Base-by-base conservation (phyloP, 306 rosid species). In the Cicer yamashitae region DNA sequence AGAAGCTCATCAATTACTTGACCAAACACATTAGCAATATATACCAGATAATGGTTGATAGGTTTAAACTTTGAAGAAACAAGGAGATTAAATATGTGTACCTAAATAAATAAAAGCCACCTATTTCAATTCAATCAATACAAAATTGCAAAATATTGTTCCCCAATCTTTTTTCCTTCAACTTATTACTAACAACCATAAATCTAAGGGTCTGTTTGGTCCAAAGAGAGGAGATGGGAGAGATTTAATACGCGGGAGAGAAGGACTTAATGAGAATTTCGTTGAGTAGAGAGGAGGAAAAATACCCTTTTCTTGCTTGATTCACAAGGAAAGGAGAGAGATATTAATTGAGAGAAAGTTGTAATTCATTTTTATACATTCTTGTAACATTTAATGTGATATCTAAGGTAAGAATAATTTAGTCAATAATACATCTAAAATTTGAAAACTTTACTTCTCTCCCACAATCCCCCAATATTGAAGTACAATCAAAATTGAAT, bases 1-100 rank as follows among this genome's bases (percentile, higher is more conserved):
- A 52, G 38, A 63, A 25, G 20, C 34, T 76, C 71, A 72, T 76
- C 74, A 52, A 60, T 73, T 45, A 61, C 41, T 48, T 45, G 7
- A 45, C 34, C 46, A 71, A 25, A 47, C 61, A 70, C 38, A 57
- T 46, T 11, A 62, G 63, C 46, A 41, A 25, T 25, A 25, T 25
- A 18, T 62, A 54, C 48, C 51, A 13, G 69, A 66, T 44, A 59
- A 47, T 61, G 38, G 20, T 45, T 54, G 39, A 22, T 39, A 69
- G 38, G 51, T 74, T 46, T 76, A 56, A 46, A 65, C 7, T 22
- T 22, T 12, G 7, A 74, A 74, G 14, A 74, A 73, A 68, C 50
- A 45, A 13, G 8, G 53, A 78, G 59, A 68, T 30, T 77, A 44
- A 60, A 48, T 8, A 73, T 6, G 13, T 69, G 38, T 14, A 67